Conservation (phyloP, 768 basidiomycete species). For the Candolleomyces efflorescens region DNA sequence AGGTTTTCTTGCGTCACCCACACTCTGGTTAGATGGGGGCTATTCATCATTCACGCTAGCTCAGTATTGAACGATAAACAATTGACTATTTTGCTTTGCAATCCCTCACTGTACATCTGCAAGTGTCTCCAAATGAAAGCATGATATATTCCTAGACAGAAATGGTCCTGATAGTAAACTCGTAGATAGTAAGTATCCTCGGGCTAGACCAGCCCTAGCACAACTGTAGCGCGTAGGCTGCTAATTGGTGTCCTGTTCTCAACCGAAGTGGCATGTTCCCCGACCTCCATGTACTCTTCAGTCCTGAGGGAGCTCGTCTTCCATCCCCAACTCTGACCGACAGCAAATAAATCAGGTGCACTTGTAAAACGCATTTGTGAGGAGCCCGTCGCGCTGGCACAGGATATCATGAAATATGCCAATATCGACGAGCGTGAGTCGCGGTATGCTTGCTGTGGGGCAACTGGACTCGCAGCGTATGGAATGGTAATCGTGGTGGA, state of each 20-base stretch:
- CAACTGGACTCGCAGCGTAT: slow-evolving; percentile 10
- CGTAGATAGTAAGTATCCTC: not conserved
- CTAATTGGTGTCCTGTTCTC: slow-evolving; percentile 15
- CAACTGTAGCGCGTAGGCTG: slow-evolving; percentile 75
- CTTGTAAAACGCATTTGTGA: slow-evolving; percentile 82
- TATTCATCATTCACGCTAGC: too few species aligned
- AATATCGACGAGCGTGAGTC: slow-evolving; percentile 68
- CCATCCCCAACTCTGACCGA: slow-evolving; percentile 95
- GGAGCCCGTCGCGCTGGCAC: slow-evolving; percentile 76
- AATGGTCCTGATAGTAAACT: too few species aligned
- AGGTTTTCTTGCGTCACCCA: not conserved
- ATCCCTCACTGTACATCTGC: too few species aligned
- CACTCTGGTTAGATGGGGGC: too few species aligned
- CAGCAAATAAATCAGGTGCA: slow-evolving; percentile 78
- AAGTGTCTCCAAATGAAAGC: too few species aligned
- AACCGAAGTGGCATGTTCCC: slow-evolving; percentile 25
- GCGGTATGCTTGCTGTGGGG: slow-evolving; percentile 67
- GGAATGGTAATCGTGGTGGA: slow-evolving; percentile 20
- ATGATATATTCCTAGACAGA: too few species aligned
- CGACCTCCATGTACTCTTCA: slow-evolving; percentile 46
- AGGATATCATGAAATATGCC: slow-evolving; percentile 82
- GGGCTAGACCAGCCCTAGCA: slow-evolving; percentile 65
- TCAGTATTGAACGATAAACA: too few species aligned
- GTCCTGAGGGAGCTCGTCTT: slow-evolving; percentile 53
- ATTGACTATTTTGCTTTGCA: too few species aligned